Evolutionary conservation across 2,329 filamentous ascomycete genomes (phyloP), one percentile per base, ranked within the genome.

Genomic region (Ambrosiella cleistominuta): DNA sequence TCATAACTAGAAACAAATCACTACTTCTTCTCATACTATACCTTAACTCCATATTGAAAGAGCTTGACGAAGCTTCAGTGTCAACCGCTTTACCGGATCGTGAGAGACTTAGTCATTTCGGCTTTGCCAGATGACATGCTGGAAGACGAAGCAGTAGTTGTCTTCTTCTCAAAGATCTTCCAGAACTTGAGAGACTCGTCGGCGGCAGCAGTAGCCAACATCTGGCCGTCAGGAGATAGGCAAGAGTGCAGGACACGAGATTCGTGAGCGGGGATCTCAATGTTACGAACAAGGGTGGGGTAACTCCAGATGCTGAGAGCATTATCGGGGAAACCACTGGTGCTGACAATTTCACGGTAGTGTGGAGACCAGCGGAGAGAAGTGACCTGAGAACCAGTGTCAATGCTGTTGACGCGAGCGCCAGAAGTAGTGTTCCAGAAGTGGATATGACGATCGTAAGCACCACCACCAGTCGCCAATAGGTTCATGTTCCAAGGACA

Each of bases 371-470:
- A 98, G 66, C 89, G 85, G 59, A 98, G 81, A 65, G 86, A 93
- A 64, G 93, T 98, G 60, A 98, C 94, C 72, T 98, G 93, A 52
- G 89, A 95, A 61, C 93, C 93, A 45, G 93, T 97, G 70, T 97
- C 90, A 71, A 98, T 97, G 79, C 88, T 95, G 83, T 98, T 98
- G 74, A 95, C 90, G 65, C 93, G 87, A 57, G 93, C 91, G 61
- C 93, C 93, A 3, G 91, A 95, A 19, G 93, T 97, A 52, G 90
- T 94, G 79, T 98, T 98, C 93, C 93, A 98, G 81, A 98, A 98
- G 77, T 98, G 93, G 71, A 98, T 98, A 73, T 96, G 87, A 65
- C 89, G 86, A 70, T 98, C 93, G 71, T 96, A 94, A 49, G 88
- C 94, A 64, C 93, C 93, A 67, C 93, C 93, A 59, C 93, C 93